These are phyloP conservation scores for Camellia granthamiana DNA, from an alignment of 148 eudicot genomes.

Conservation along the genomic window DNA sequence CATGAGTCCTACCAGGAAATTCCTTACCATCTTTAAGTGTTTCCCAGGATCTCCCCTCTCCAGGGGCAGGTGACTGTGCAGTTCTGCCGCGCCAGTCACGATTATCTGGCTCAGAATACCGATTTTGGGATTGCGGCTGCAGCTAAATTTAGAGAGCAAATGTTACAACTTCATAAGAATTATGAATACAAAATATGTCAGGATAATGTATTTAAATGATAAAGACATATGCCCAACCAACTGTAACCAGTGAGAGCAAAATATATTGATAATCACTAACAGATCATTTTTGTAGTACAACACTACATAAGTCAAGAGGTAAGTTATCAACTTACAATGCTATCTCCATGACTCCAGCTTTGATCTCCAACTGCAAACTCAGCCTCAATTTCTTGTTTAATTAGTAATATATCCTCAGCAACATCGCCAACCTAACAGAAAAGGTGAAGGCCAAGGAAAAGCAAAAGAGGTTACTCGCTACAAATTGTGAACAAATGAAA, in stretches of 20 bases:
- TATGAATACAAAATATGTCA: too few relatives aligned
- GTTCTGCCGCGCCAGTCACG: constrained; percentile 85
- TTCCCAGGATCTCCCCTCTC: constrained; percentile 81
- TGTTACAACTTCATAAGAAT: too few relatives aligned
- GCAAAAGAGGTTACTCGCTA: too few relatives aligned
- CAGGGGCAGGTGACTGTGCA: constrained; percentile 38
- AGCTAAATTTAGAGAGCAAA: constrained; percentile 17
- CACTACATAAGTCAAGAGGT: neutral
- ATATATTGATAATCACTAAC: too few relatives aligned
- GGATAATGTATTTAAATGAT: too few relatives aligned
- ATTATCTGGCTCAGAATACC: constrained; percentile 70
- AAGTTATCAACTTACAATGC: constrained; percentile 33
- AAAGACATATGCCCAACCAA: too few relatives aligned
- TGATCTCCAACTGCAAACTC: constrained; percentile 61
- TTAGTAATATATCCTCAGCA: constrained; percentile 47
- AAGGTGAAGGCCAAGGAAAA: too few relatives aligned
- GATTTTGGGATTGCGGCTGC: constrained; percentile 44
- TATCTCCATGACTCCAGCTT: constrained; percentile 62
- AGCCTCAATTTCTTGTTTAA: constrained; percentile 57
- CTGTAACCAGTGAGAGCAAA: too few relatives aligned
- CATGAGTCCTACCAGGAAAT: constrained; percentile 31
- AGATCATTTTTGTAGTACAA: too few relatives aligned
- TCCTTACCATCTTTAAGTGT: constrained; percentile 48
- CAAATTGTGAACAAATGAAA: too few relatives aligned
- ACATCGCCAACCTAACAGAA: constrained; percentile 1